phyloP scores from a whole-genome alignment of 2,329 filamentous ascomycete species.

The Penicillium aurantiogriseum region DNA sequence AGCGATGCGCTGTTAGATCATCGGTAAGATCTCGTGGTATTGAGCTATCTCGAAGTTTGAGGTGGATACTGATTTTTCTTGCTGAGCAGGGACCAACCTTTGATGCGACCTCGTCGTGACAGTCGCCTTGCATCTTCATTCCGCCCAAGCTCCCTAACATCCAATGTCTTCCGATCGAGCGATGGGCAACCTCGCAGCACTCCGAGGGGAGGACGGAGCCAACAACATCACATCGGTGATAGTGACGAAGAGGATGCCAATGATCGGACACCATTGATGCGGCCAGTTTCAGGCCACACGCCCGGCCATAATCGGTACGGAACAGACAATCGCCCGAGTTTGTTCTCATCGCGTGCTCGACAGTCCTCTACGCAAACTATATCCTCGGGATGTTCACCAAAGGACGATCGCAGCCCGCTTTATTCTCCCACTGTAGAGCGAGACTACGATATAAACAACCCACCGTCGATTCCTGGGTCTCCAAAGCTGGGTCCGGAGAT shows the following conservation, averaged over 20 bases:
- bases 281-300: slow-evolving; percentile 31
- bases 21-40: slow-evolving; percentile 52
- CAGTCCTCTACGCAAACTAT: slow-evolving; percentile 28
- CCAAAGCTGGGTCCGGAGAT: slow-evolving; percentile 55
- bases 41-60: not conserved
- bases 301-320: slow-evolving; percentile 37
- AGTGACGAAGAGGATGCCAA: slow-evolving; percentile 40
- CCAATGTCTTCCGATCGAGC: slow-evolving; percentile 46
- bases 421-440: slow-evolving; percentile 27
- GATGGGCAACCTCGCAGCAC: slow-evolving; percentile 33
- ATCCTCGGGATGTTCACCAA: slow-evolving; percentile 33
- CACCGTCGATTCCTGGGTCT: slow-evolving; percentile 60
- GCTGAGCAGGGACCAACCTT: slow-evolving; percentile 55
- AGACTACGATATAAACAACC: slow-evolving; percentile 64
- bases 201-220: slow-evolving; percentile 31
- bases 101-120: slow-evolving; percentile 63
- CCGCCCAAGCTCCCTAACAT: slow-evolving; percentile 34
- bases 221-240: slow-evolving; percentile 25
- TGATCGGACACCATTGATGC: slow-evolving; percentile 58
- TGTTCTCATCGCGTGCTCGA: slow-evolving; percentile 27
- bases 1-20: slow-evolving; percentile 88
- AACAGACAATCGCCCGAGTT: slow-evolving; percentile 29
- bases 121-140: slow-evolving; percentile 44
- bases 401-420: slow-evolving; percentile 24
- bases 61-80: slow-evolving; percentile 9